These are phyloP conservation scores for Mycena crocata DNA, from an alignment of 768 basidiomycete species.

Conservation along the genomic window DNA sequence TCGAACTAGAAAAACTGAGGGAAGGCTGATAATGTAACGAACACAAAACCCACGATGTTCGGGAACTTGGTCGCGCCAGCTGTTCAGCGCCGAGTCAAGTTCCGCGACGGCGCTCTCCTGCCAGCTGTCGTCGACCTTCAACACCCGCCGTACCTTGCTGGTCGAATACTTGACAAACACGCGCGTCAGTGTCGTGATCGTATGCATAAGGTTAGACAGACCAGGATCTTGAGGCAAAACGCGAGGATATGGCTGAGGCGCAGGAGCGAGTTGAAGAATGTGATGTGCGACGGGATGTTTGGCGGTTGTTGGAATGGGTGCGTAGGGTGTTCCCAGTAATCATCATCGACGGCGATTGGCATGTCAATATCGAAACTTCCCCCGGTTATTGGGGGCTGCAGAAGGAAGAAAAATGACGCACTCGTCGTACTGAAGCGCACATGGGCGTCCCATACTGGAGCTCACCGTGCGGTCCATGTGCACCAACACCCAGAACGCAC, in stretches of 20 bases:
- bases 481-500: slow-evolving; percentile 65
- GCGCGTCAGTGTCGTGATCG: background rate
- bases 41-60: slow-evolving; percentile 59
- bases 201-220: slow-evolving; percentile 32
- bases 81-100: slow-evolving; percentile 79
- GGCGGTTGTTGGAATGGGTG: slow-evolving; percentile 76
- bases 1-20: slow-evolving; percentile 54
- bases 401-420: slow-evolving; percentile 54
- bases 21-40: slow-evolving; percentile 46
- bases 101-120: slow-evolving; percentile 77
- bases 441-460: slow-evolving; percentile 63
- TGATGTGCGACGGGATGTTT: slow-evolving; percentile 61
- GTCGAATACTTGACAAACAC: slow-evolving; percentile 68
- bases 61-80: slow-evolving; percentile 59
- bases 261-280: slow-evolving; percentile 66
- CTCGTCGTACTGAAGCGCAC: slow-evolving; percentile 5
- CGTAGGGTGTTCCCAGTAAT: too few relatives aligned
- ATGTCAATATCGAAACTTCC: slow-evolving; percentile 77
- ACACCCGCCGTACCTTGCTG: slow-evolving; percentile 66
- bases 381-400: background rate
- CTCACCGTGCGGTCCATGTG: slow-evolving; percentile 59
- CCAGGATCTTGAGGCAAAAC: slow-evolving; percentile 67
- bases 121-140: slow-evolving; percentile 61
- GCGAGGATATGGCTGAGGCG: slow-evolving; percentile 70
- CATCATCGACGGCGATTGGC: slow-evolving; percentile 60